These are phyloP conservation scores for Ceratocystis papillata DNA, from an alignment of 2,329 filamentous ascomycete species.

Conservation along the genomic window DNA sequence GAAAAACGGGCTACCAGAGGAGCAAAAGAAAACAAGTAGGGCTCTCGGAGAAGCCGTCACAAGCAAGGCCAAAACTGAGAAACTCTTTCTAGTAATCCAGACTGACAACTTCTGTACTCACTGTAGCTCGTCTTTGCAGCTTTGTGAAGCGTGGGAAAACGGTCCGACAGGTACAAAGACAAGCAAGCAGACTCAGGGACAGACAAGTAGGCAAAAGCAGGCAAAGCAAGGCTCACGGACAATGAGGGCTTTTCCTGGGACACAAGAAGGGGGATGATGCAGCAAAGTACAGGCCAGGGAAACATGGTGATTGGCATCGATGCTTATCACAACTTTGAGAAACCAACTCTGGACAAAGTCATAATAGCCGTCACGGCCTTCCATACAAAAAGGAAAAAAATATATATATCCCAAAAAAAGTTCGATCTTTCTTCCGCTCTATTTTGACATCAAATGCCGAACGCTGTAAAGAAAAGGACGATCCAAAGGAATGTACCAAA, in stretches of 20 bases:
- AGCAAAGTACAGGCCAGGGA: background rate
- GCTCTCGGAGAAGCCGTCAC: too few species aligned
- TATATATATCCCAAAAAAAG: background rate
- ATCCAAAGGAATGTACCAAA: constrained; percentile 8
- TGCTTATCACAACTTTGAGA: background rate
- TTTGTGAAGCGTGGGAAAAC: background rate
- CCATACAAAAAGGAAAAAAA: background rate
- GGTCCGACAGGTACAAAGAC: background rate
- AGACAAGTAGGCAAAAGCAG: too few species aligned
- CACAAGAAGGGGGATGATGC: background rate
- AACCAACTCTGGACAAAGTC: background rate
- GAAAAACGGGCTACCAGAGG: too few species aligned
- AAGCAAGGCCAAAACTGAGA: too few species aligned
- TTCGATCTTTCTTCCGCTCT: background rate
- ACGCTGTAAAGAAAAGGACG: constrained; percentile 2
- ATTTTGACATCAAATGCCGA: constrained; percentile 7
- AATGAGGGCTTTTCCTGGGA: background rate
- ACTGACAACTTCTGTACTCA: too few species aligned
- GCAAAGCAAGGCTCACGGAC: background rate
- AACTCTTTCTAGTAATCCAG: too few species aligned
- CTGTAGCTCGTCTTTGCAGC: too few species aligned
- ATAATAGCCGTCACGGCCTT: too few species aligned
- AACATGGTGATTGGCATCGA: background rate
- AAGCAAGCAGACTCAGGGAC: background rate
- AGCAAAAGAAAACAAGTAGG: too few species aligned